phyloP scores from a whole-genome alignment of 164 flowering plant genomes.

The Pachysandra terminalis region DNA sequence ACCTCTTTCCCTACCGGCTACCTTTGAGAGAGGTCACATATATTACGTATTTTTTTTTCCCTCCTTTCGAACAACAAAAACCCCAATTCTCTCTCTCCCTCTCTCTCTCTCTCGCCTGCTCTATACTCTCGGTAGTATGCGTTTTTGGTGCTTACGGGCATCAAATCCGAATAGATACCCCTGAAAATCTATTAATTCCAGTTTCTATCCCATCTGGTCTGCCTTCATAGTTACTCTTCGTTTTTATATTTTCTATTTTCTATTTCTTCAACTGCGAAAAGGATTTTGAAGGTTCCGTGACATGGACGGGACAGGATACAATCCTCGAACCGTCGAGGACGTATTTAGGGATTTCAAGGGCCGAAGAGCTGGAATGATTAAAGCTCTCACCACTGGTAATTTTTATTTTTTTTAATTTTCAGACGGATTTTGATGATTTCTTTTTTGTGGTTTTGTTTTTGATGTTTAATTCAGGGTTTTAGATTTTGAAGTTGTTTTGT shows the following conservation, averaged over 20 bases:
- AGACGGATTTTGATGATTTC: neutral
- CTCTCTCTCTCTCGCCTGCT: slow-evolving; percentile 4
- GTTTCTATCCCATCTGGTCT: neutral
- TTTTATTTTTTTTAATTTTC: neutral
- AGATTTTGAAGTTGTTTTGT: neutral
- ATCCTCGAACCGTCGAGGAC: slow-evolving; percentile 77
- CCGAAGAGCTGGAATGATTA: slow-evolving; percentile 64
- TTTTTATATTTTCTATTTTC: neutral
- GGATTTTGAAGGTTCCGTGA: neutral
- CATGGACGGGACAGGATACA: slow-evolving; percentile 57
- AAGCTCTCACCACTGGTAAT: slow-evolving; percentile 66
- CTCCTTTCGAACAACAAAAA: neutral
- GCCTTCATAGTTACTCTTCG: neutral
- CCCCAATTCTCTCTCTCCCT: neutral
- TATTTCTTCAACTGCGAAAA: neutral
- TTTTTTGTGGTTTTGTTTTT: neutral
- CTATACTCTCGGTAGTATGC: slow-evolving; percentile 5
- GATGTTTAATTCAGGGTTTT: slow-evolving; percentile 3
- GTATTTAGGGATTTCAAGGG: slow-evolving; percentile 75
- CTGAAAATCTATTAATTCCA: neutral
- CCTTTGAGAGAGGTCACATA: neutral
- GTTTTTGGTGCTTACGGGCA: neutral
- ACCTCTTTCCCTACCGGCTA: neutral
- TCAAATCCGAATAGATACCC: slow-evolving; percentile 6
- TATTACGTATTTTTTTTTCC: neutral